Evolutionary conservation across 1,284 basidiomycete species (phyloP), one percentile per base, ranked within the genome.

Genomic region (Sporisorium scitamineum): DNA sequence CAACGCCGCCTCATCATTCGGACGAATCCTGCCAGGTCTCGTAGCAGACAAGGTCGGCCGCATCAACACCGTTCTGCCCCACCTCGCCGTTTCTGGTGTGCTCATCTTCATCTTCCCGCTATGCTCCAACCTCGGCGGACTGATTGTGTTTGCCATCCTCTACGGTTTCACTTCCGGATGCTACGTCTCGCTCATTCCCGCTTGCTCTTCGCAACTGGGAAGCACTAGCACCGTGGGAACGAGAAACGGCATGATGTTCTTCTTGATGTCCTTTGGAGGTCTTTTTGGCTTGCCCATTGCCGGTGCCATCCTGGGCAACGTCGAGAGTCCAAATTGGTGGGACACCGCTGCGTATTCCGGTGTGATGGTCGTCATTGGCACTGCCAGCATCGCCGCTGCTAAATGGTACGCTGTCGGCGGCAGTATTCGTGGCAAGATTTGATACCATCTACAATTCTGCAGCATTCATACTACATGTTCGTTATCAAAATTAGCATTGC

Each of bases 21-120:
- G 86, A n/a, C 85, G 86, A 42, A 80, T 86, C 24, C 31, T 80
- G 5, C 78, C 85, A 13, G 85, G 85, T 44, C 56, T 84, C 7
- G 42, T 85, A 1, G 86, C 86, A 0, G 85, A 86, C 54, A 68
- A 74, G 10, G 69, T 76, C 7, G 86, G 86, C 1, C 73, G 76
- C n/a, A 75, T 86, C 65, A 86, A 86, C 77, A 80, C 82, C 32
- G 75, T 86, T 26, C 61, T 86, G 4, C 67, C 84, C 3, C 79
- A 81, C 14, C 82, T 84, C 0, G 56, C 73, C 16, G 58, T 82
- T 22, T 79, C 79, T 2, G 80, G 82, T 7, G 50, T 84, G 5
- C 67, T 80, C 13, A 76, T 74, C 32, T 79, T 84, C 54, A 61
- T 79, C 56, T 70, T 80, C 42, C 69, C 66, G 11, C 62, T 69